These are phyloP conservation scores for Hypoxylon sp. DNA, from an alignment of 2,329 filamentous ascomycete species.

Conservation along the genomic window DNA sequence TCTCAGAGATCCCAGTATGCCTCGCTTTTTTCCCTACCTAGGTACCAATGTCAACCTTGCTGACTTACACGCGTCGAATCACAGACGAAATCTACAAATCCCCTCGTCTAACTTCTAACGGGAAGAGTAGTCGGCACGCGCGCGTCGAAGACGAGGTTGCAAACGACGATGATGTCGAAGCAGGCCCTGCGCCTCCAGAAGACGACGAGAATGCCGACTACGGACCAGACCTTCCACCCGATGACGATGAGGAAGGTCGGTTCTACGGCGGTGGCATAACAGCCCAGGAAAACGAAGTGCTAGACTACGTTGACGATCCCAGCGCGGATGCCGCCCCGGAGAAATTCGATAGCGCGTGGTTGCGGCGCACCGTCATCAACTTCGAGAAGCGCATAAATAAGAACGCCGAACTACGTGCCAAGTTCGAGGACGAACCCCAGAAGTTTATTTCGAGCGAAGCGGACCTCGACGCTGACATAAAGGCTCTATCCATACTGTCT, in stretches of 20 bases:
- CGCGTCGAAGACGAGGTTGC: conserved; percentile 61
- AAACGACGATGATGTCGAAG: conserved; percentile 61
- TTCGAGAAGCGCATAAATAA: conserved; percentile 93
- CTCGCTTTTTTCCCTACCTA: conserved; percentile 26
- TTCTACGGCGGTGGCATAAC: conserved; percentile 96
- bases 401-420: conserved; percentile 88
- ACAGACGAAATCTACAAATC: conserved; percentile 76
- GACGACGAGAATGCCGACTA: conserved; percentile 62
- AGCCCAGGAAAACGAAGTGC: conserved; percentile 81
- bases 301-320: conserved; percentile 83
- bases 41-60: not conserved
- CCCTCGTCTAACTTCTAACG: conserved; percentile 65
- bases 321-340: conserved; percentile 67
- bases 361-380: conserved; percentile 82
- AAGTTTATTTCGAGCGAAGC: conserved; percentile 70
- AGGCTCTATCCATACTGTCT: conserved; percentile 85
- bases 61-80: conserved; percentile 13
- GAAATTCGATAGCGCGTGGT: conserved; percentile 86
- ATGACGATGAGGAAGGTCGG: conserved; percentile 89
- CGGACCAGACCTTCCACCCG: conserved; percentile 50
- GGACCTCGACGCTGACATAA: conserved; percentile 90
- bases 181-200: conserved; percentile 67
- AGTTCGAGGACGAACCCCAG: conserved; percentile 52
- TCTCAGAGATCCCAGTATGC: conserved; percentile 73
- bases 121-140: conserved; percentile 60